These are phyloP conservation scores for Candida arabinofermentans DNA, from an alignment of 805 yeast species.

Conservation along the genomic window DNA sequence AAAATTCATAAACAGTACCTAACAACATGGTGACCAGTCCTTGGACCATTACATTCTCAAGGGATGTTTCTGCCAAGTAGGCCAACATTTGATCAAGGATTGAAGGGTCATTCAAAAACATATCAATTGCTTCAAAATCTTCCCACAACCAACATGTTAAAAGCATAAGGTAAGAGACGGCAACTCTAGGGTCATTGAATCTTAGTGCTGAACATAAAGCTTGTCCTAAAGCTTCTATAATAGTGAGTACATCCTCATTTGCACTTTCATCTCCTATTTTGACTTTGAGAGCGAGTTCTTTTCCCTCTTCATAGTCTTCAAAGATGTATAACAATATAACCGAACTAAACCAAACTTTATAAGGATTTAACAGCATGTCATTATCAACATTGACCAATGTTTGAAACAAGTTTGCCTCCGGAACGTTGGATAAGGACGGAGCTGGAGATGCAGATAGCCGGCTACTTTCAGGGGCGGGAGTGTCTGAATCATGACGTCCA, in stretches of 20 bases:
- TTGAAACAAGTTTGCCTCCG: constrained; percentile 61
- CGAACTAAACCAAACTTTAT: constrained; percentile 79
- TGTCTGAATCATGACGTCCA: not conserved
- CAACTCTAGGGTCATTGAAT: constrained; percentile 63
- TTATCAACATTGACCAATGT: constrained; percentile 75
- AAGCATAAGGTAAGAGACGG: constrained; percentile 74
- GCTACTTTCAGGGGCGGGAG: constrained; percentile 1
- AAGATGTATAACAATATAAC: constrained; percentile 60
- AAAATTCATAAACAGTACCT: constrained; percentile 79
- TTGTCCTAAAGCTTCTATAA: constrained; percentile 76
- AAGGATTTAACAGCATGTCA: constrained; percentile 74
- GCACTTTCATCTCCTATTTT: constrained; percentile 53
- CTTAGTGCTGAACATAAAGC: constrained; percentile 62
- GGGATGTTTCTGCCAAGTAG: constrained; percentile 47
- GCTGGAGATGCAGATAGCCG: constrained; percentile 3
- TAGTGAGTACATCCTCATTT: constrained; percentile 66
- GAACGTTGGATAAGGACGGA: constrained; percentile 22
- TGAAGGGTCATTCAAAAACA: constrained; percentile 65
- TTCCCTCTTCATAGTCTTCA: constrained; percentile 48
- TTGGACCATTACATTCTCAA: constrained; percentile 43
- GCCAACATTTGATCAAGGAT: constrained; percentile 66
- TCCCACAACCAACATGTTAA: constrained; percentile 76
- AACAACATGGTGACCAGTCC: constrained; percentile 69
- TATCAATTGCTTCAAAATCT: constrained; percentile 68
- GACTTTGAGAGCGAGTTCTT: constrained; percentile 45